Evolutionary conservation across 768 basidiomycete species (phyloP), one percentile per base, ranked within the genome.

Genomic region (Trametes sanguinea): DNA sequence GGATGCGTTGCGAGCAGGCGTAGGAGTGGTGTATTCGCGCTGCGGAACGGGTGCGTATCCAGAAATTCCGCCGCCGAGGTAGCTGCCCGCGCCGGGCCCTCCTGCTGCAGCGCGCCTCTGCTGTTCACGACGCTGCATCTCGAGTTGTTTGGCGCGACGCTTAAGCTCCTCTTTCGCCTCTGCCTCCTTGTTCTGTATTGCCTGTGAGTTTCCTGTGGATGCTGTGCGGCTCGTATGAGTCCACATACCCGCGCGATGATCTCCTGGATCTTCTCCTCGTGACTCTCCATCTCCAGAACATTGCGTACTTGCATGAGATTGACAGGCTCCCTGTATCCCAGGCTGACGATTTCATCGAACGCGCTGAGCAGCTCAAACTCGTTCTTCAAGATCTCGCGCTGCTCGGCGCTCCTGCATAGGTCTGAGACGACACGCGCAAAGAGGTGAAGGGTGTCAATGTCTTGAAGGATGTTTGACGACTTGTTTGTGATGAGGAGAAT

Each of bases 131-230:
- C 96, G 87, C 72, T 98, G 97, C 87, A 97, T 92, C 75, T 99
- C 97, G 63, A 99, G 86, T 71, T 98, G 95, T 73, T 97, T 97
- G 0, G 97, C 95, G 33, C 96, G 89, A 43, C 97, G 87, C 74
- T 98, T 98, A 72, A 99, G 89, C 71, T 98, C 96, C 73, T 99
- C 97, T 73, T 99, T 99, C 2, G 96, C 97, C 71, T 99, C 97
- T 6, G 94, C 94, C 76, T 99, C 97, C 76, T 98, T 98, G 80
- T 99, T 98, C 90, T 95, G 66, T 16, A 35, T 22, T 22, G 22
- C 22, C 22, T 22, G 22, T 22, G 1, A 22, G 22, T 22, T 22
- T 22, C 22, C 22, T 22, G 22, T 22, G 22, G 22, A 22, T 22
- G 22, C 22, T 22, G 22, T 22, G 22, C 22, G 22, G 22, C 22